Conservation (phyloP, 2,329 filamentous ascomycete species). For the Coniella vitis region DNA sequence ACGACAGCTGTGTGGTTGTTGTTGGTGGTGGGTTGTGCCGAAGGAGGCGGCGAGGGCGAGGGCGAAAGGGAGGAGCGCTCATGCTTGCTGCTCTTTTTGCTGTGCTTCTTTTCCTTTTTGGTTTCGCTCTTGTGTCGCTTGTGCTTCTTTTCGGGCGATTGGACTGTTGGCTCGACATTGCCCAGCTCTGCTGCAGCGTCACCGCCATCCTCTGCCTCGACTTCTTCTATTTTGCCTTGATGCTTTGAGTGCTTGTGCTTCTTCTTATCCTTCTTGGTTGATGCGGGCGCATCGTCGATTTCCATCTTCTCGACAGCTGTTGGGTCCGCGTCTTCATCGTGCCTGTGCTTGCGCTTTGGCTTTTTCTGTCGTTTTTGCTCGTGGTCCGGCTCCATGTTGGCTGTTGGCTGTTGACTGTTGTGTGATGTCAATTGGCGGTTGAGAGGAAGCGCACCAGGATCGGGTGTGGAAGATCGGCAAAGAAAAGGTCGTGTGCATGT, state of each 20-base stretch:
- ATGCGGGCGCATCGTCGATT: conserved; percentile 8
- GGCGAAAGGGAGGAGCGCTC: conserved; percentile 9
- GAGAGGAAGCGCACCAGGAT: too few species aligned
- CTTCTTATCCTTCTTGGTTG: conserved; percentile 20
- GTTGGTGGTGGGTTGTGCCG: background rate
- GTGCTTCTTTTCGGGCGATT: conserved; percentile 11
- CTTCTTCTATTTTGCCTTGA: conserved; percentile 21
- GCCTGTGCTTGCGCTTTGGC: conserved; percentile 17
- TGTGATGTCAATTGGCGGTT: background rate
- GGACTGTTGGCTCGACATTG: background rate
- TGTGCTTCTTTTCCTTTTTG: conserved; percentile 20
- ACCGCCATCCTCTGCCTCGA: conserved; percentile 17
- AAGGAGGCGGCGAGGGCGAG: background rate
- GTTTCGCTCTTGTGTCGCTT: conserved; percentile 17
- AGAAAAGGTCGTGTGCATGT: background rate
- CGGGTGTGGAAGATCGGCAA: background rate
- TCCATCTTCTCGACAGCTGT: conserved; percentile 14
- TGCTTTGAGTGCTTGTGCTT: conserved; percentile 29
- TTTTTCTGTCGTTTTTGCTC: conserved; percentile 14
- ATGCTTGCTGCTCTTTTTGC: conserved; percentile 15
- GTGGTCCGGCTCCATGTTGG: conserved; percentile 13
- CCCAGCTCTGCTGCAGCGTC: background rate
- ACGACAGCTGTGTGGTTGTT: conserved; percentile 27
- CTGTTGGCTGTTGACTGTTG: conserved; percentile 10
- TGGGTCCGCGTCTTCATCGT: conserved; percentile 8